Conservation (phyloP, 2,329 filamentous ascomycete species). For the Stachybotrys echinatus region DNA sequence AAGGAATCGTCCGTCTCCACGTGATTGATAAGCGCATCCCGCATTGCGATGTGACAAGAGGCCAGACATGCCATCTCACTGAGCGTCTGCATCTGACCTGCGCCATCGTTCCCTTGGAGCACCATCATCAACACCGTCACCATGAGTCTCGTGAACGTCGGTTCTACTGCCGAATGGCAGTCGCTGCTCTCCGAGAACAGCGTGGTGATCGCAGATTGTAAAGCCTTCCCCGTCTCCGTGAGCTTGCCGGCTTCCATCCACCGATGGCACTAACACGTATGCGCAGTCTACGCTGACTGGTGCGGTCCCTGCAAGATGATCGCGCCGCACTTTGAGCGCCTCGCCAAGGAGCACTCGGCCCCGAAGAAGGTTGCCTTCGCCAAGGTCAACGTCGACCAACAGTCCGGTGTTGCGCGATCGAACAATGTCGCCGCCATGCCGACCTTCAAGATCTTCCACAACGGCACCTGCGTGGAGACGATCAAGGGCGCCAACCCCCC, state of each 20-base stretch:
- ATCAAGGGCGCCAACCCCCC: slow-evolving; percentile 77
- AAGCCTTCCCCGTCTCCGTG: slow-evolving; percentile 21
- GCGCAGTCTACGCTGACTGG: slow-evolving; percentile 86
- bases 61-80: background rate
- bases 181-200: slow-evolving; percentile 65
- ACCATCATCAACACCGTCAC: slow-evolving; percentile 6
- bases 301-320: slow-evolving; percentile 92
- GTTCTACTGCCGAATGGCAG: slow-evolving; percentile 66
- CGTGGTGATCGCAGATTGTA: slow-evolving; percentile 89
- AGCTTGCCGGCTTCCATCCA: background rate
- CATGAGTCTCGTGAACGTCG: slow-evolving; percentile 52
- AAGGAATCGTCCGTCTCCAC: background rate
- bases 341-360: slow-evolving; percentile 73
- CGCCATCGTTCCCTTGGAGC: background rate
- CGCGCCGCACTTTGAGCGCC: slow-evolving; percentile 79
- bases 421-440: slow-evolving; percentile 86
- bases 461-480: slow-evolving; percentile 65
- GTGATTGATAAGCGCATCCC: background rate
- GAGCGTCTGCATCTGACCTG: background rate
- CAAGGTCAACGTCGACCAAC: slow-evolving; percentile 86
- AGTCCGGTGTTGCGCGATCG: slow-evolving; percentile 68
- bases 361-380: slow-evolving; percentile 81
- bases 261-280: slow-evolving; percentile 18
- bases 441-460: slow-evolving; percentile 88
- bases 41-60: background rate